These are phyloP conservation scores for Stenogyne calaminthoides DNA, from an alignment of 305 asterid genomes.

Conservation along the genomic window DNA sequence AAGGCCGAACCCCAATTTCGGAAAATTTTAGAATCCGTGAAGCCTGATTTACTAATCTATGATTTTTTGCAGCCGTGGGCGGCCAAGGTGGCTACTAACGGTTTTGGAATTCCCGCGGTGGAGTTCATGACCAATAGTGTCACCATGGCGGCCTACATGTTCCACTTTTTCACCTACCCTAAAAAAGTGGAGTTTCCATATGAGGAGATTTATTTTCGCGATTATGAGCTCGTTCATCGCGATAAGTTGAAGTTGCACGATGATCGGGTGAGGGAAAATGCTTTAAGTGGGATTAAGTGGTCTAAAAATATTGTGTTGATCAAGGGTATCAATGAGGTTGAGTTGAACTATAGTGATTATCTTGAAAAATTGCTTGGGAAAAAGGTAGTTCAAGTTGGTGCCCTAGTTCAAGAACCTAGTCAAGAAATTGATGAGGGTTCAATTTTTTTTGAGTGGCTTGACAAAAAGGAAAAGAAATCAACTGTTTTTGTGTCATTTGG, in stretches of 20 bases:
- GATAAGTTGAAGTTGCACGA: not conserved
- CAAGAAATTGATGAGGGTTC: not conserved
- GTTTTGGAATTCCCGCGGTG: conserved; percentile 34
- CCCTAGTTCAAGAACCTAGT: conserved; percentile 43
- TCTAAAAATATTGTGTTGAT: conserved; percentile 39
- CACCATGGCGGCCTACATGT: conserved; percentile 39
- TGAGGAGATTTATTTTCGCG: conserved; percentile 26
- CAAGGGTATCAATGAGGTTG: conserved; percentile 46
- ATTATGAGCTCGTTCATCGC: conserved; percentile 30
- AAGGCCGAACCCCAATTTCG: conserved; percentile 26
- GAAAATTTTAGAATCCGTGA: conserved; percentile 5
- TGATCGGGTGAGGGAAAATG: conserved; percentile 15
- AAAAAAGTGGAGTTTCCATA: conserved; percentile 16
- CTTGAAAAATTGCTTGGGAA: conserved; percentile 31
- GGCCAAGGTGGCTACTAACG: conserved; percentile 20
- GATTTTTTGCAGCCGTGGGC: conserved; percentile 58
- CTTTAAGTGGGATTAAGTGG: conserved; percentile 22
- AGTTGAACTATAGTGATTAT: conserved; percentile 41
- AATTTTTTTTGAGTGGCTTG: conserved; percentile 33
- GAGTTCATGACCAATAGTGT: conserved; percentile 45
- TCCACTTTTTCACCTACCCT: conserved; percentile 33
- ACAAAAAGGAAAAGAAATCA: conserved; percentile 30
- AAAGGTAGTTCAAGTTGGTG: conserved; percentile 42
- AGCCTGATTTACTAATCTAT: conserved; percentile 41
- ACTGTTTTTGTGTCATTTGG: conserved; percentile 55